A percentile compares a stretch with the other conserved stretches of the same genome.
Evolutionary conservation across 306 rosid genomes (phyloP).

Genomic region (Vigna reflexopilosa): DNA sequence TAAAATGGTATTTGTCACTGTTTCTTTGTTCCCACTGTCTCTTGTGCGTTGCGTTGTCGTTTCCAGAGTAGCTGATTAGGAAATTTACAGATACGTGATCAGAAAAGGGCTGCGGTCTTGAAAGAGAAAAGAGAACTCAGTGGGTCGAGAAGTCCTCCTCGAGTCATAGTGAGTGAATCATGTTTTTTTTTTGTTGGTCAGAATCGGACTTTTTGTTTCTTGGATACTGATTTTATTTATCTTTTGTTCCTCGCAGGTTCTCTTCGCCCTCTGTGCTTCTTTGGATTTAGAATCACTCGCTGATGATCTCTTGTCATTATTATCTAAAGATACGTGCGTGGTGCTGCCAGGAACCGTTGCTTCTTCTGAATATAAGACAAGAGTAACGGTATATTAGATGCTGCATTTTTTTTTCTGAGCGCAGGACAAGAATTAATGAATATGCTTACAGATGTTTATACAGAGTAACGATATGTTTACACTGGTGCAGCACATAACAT

Average conservation of each 20-base stretch:
- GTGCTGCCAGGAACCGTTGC: conserved; percentile 65
- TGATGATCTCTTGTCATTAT: conserved; percentile 65
- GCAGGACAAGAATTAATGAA: conserved; percentile 51
- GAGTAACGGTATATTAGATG: conserved; percentile 65
- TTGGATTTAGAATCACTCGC: conserved; percentile 69
- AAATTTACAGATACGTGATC: conserved; percentile 64
- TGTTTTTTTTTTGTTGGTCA: neutral
- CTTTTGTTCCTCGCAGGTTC: conserved; percentile 63
- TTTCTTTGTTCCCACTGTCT: neutral
- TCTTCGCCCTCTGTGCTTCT: conserved; percentile 75
- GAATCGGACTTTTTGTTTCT: neutral
- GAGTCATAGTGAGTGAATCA: conserved; percentile 72
- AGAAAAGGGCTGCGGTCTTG: conserved; percentile 74
- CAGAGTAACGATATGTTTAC: neutral
- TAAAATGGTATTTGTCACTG: conserved; percentile 66
- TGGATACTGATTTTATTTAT: neutral
- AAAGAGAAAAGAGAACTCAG: conserved; percentile 81
- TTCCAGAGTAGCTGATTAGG: neutral
- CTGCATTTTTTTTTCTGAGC: conserved; percentile 50
- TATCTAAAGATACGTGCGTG: conserved; percentile 54
- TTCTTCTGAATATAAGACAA: conserved; percentile 78
- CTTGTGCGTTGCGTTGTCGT: neutral
- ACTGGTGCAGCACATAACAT: neutral
- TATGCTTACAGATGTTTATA: neutral
- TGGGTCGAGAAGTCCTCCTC: conserved; percentile 90